Base-by-base conservation (phyloP, 805 yeast species). In the Barnettozyma sp. region DNA sequence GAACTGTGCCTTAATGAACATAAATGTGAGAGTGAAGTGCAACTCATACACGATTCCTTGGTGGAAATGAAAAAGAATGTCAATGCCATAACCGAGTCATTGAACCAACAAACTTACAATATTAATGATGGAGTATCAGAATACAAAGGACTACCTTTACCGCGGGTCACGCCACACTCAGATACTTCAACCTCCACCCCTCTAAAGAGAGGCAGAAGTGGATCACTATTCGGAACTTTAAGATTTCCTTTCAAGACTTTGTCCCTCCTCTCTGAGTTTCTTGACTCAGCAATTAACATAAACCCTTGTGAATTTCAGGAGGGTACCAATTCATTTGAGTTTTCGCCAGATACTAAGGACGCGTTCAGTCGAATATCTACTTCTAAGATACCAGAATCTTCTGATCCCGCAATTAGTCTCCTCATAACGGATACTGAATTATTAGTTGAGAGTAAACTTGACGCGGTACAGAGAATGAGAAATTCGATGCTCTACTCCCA, bases 1-100 rank as follows among this genome's bases (percentile, higher is more conserved):
- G 92, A 87, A 51, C 62, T 83, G 31, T 92, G 99, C 50, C 66
- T 83, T 20, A 72, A 84, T 23, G 97, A 88, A 55, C 95, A 87
- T 59, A 72, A 78, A 49, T 73, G 82, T 9, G 87, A 79, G 50
- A 87, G 86, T 46, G 78, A 78, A 22, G 75, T 90, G 8, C 84
- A 82, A 50, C 47, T 68, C 23, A 64, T 78, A 30, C 95, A 90
- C 45, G 97, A 92, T 46, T 66, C 70, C 14, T 63, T 90, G 4
- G 60, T 71, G 4, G 96, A 88, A 36, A 95, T 85, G 37, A 67
- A 71, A 18, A 69, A 67, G 8, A 50, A 73, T 13, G 62, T 86
- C 4, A 45, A 58, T 5, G 48, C 55, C 36, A 63, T 76, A 23
- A 44, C 49, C 17, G 51, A 56, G 21, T 36, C 40, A 29, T 59